phyloP scores from a whole-genome alignment of 371 early-diverging fungal genomes.

The Vairimorpha necatrix region DNA sequence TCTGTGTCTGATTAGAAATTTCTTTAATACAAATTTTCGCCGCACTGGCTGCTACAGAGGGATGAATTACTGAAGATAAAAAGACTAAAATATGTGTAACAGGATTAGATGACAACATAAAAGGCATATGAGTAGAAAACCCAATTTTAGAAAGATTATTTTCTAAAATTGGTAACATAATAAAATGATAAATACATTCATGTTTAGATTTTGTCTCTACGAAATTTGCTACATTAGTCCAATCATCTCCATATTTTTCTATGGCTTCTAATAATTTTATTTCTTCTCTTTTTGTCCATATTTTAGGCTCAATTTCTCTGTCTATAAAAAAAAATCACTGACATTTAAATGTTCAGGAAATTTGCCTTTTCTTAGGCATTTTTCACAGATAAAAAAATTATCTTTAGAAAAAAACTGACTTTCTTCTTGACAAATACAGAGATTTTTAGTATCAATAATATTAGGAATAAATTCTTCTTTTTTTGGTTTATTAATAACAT shows the following conservation, averaged over 20 bases:
- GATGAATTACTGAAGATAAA: slow-evolving; percentile 79
- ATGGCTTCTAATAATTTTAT: slow-evolving; percentile 83
- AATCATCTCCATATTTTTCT: slow-evolving; percentile 83
- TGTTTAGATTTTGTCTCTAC: slow-evolving; percentile 80
- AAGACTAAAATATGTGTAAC: slow-evolving; percentile 87
- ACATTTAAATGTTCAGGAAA: slow-evolving; percentile 36
- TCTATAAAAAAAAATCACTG: slow-evolving; percentile 48
- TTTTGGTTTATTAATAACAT: not conserved
- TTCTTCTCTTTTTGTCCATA: slow-evolving; percentile 88
- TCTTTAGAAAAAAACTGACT: slow-evolving; percentile 14
- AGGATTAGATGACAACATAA: slow-evolving; percentile 82
- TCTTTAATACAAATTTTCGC: slow-evolving; percentile 66
- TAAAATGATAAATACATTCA: slow-evolving; percentile 83
- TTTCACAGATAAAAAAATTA: slow-evolving; percentile 46
- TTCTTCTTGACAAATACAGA: slow-evolving; percentile 15
- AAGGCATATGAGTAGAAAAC: slow-evolving; percentile 69
- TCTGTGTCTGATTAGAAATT: not conserved
- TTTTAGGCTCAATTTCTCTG: slow-evolving; percentile 56
- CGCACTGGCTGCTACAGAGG: slow-evolving; percentile 77
- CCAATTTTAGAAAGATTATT: slow-evolving; percentile 68
- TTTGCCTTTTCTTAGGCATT: slow-evolving; percentile 47
- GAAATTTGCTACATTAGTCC: slow-evolving; percentile 82
- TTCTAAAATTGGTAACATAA: slow-evolving; percentile 87
- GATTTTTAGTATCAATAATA: not conserved
- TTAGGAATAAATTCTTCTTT: not conserved